Evolutionary conservation across 495 filamentous ascomycete genomes (phyloP).

Genomic region (Xylaria castorea): DNA sequence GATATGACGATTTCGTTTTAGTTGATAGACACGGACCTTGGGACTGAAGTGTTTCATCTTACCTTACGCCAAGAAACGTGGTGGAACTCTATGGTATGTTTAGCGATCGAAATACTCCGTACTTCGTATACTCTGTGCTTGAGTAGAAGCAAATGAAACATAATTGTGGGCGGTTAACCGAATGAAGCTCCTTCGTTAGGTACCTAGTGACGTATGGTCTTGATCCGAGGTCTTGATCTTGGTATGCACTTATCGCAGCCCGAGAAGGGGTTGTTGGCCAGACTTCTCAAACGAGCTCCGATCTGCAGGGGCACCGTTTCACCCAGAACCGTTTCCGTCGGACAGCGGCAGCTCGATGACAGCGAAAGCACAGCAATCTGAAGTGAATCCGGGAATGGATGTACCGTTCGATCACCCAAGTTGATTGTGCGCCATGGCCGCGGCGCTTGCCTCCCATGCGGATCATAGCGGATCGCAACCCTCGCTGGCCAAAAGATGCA

Average conservation of each 20-base stretch:
- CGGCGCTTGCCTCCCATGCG: not conserved
- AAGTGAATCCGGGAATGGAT: constrained; percentile 6
- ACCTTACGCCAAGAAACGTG: not conserved
- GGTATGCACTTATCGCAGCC: constrained; percentile 19
- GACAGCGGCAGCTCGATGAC: constrained; percentile 10
- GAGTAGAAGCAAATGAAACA: constrained; percentile 4
- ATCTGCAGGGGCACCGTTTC: constrained; percentile 30
- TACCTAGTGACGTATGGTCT: not conserved
- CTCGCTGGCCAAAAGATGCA: not conserved
- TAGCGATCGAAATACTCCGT: not conserved
- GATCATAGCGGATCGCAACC: constrained; percentile 23
- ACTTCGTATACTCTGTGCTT: not conserved
- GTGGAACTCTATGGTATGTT: not conserved
- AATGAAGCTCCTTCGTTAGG: not conserved
- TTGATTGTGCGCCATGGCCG: not conserved
- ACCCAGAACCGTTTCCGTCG: constrained; percentile 15
- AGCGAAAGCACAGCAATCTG: not conserved
- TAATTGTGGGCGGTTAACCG: not conserved
- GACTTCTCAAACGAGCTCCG: constrained; percentile 19
- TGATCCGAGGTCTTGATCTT: not conserved
- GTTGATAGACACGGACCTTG: not conserved
- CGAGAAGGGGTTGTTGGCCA: constrained; percentile 2
- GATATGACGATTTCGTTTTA: not conserved
- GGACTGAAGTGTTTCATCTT: not conserved
- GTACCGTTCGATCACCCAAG: constrained; percentile 16